A percentile compares a stretch with the other conserved stretches of the same genome.
Conservation (phyloP, 371 early-diverging fungal genomes). For the Mucor indicus region DNA sequence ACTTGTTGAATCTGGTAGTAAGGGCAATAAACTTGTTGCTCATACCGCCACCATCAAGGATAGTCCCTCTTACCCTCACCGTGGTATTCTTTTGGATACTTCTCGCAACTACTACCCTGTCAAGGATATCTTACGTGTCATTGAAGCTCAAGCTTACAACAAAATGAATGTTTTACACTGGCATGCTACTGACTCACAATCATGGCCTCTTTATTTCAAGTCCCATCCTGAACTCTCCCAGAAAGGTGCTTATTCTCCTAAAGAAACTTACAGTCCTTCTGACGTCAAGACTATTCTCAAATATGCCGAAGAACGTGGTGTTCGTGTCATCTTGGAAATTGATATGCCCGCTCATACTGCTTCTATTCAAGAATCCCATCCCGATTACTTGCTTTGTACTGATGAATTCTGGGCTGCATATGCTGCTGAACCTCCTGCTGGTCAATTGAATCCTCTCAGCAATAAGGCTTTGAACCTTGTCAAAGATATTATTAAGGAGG, state of each 20-base stretch:
- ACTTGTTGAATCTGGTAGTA: slow-evolving; percentile 47
- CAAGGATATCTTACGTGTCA: slow-evolving; percentile 51
- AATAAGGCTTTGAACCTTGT: slow-evolving; percentile 37
- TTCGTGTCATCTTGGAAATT: slow-evolving; percentile 78
- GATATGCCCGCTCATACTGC: slow-evolving; percentile 82
- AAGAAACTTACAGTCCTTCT: slow-evolving; percentile 54
- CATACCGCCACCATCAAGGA: slow-evolving; percentile 65
- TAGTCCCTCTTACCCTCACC: slow-evolving; percentile 63
- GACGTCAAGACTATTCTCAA: slow-evolving; percentile 59
- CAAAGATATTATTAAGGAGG: slow-evolving; percentile 51
- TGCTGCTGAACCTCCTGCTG: slow-evolving; percentile 71
- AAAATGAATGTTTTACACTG: slow-evolving; percentile 84
- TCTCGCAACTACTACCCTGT: slow-evolving; percentile 74
- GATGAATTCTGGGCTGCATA: slow-evolving; percentile 47
- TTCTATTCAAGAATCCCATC: slow-evolving; percentile 38
- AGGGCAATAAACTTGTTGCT: slow-evolving; percentile 29
- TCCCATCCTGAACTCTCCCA: slow-evolving; percentile 59
- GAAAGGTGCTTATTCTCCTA: slow-evolving; percentile 64
- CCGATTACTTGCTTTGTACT: slow-evolving; percentile 44
- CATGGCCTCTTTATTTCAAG: slow-evolving; percentile 69
- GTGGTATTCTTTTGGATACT: slow-evolving; percentile 76
- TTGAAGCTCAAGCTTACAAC: slow-evolving; percentile 76
- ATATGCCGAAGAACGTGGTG: slow-evolving; percentile 69
- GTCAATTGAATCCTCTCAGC: slow-evolving; percentile 71
- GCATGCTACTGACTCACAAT: slow-evolving; percentile 79